Evolutionary conservation across 73 alveolate genomes (phyloP).

Genomic region (Effrenium voratum): DNA sequence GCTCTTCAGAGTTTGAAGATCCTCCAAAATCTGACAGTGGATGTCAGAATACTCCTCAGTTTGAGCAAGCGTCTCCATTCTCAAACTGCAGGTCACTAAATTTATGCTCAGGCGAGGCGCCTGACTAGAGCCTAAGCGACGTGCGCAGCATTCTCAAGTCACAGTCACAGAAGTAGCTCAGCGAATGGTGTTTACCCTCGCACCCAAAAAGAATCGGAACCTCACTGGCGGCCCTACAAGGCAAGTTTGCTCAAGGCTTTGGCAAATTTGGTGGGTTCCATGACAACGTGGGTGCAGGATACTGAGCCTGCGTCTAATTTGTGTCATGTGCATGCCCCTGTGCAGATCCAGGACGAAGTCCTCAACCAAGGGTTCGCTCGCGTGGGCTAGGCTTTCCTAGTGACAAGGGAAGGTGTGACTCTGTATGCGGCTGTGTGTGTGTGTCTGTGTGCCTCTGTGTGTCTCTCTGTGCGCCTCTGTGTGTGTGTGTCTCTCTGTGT

Average conservation of each 20-base stretch:
- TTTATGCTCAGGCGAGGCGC: constrained; percentile 24
- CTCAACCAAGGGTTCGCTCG: neutral
- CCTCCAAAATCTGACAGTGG: constrained; percentile 83
- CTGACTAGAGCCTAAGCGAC: constrained; percentile 58
- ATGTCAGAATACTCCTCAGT: constrained; percentile 73
- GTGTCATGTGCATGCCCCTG: constrained; percentile 92
- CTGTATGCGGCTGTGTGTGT: too few relatives aligned
- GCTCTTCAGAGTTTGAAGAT: constrained; percentile 70
- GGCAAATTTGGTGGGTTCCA: too few relatives aligned
- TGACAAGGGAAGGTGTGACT: too few relatives aligned
- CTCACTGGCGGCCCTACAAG: too few relatives aligned
- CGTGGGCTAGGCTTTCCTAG: too few relatives aligned
- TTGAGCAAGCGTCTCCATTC: constrained; percentile 19
- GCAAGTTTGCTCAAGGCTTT: too few relatives aligned
- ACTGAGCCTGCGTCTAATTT: constrained; percentile 29
- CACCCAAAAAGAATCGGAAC: too few relatives aligned
- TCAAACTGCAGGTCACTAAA: constrained; percentile 68
- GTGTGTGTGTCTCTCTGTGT: too few relatives aligned
- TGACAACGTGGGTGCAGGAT: too few relatives aligned
- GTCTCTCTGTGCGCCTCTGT: too few relatives aligned
- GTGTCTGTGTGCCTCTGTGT: too few relatives aligned
- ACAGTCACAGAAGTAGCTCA: neutral
- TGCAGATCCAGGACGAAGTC: constrained; percentile 87
- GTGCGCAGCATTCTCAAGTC: neutral
- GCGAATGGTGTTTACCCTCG: too few relatives aligned